These are phyloP conservation scores for Apophysomyces elegans DNA, from an alignment of 371 early-diverging fungal species.

Conservation along the genomic window DNA sequence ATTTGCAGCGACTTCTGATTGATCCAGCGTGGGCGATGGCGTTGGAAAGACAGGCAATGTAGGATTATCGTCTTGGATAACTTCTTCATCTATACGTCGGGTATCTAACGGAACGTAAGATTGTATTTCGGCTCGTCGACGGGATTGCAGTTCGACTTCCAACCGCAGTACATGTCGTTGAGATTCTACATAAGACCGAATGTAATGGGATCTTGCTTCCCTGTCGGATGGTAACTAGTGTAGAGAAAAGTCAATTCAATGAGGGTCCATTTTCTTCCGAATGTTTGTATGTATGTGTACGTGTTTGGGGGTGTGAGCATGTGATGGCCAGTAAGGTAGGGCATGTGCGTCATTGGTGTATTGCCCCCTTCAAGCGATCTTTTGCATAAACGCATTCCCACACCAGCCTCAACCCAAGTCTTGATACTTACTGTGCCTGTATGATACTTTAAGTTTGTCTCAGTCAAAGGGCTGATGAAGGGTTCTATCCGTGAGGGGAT, in stretches of 20 bases:
- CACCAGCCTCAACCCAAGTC: background rate
- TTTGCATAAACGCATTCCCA: conserved; percentile 9
- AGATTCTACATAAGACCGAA: conserved; percentile 12
- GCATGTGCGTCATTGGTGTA: background rate
- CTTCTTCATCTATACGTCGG: conserved; percentile 12
- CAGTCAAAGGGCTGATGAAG: conserved; percentile 25
- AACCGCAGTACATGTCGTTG: conserved; percentile 15
- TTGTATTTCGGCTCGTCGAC: conserved; percentile 12
- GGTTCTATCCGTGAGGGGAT: conserved; percentile 9
- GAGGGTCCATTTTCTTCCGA: conserved; percentile 9
- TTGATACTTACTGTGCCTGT: conserved; percentile 18
- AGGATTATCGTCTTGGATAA: conserved; percentile 2
- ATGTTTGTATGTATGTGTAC: background rate
- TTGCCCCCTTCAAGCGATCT: conserved; percentile 1
- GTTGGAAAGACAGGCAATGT: background rate
- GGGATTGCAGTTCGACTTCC: conserved; percentile 20
- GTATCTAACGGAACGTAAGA: conserved; percentile 21
- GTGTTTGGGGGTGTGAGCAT: background rate
- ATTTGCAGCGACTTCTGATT: background rate
- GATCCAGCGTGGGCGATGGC: background rate
- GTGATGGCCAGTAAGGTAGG: background rate
- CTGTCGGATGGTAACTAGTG: conserved; percentile 8
- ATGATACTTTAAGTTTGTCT: conserved; percentile 23
- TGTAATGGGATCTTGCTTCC: conserved; percentile 6
- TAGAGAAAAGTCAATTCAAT: background rate